Evolutionary conservation across 176 grass and related monocot genomes (phyloP).

Genomic region (Hsuehochloa calcarea): DNA sequence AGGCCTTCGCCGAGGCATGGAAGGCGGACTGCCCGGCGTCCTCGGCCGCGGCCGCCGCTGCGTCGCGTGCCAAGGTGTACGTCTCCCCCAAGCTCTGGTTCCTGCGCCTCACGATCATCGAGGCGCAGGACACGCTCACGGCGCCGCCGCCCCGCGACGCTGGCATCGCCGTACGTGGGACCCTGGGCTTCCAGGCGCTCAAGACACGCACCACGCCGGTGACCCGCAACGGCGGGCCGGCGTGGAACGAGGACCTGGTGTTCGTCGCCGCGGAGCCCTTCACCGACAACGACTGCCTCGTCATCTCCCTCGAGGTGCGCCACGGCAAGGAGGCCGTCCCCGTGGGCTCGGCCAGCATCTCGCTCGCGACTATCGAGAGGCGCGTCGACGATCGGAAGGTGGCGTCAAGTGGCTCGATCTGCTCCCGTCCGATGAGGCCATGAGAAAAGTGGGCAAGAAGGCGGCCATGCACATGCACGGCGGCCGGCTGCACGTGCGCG

Average conservation of each 20-base stretch:
- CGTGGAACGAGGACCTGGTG: slow-evolving; percentile 91
- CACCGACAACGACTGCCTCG: slow-evolving; percentile 56
- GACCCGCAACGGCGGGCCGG: slow-evolving; percentile 54
- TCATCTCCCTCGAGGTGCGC: slow-evolving; percentile 76
- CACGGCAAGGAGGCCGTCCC: slow-evolving; percentile 58
- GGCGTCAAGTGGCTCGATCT: slow-evolving; percentile 72
- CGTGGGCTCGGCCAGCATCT: slow-evolving; percentile 60
- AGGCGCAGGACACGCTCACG: slow-evolving; percentile 76
- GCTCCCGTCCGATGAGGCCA: slow-evolving; percentile 50
- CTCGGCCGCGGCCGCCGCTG: slow-evolving; percentile 3
- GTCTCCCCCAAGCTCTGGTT: slow-evolving; percentile 87
- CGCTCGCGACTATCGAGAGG: slow-evolving; percentile 61
- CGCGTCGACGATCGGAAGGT: slow-evolving; percentile 91
- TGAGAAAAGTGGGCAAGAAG: slow-evolving; percentile 36
- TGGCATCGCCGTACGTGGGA: slow-evolving; percentile 55
- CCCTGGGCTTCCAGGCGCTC: slow-evolving; percentile 58
- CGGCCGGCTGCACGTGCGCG: slow-evolving; percentile 71
- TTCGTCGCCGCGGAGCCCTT: slow-evolving; percentile 86
- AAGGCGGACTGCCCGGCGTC: slow-evolving; percentile 63
- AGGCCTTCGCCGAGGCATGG: slow-evolving; percentile 84
- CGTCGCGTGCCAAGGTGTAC: slow-evolving; percentile 78
- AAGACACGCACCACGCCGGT: slow-evolving; percentile 51
- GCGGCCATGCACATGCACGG: slow-evolving; percentile 36
- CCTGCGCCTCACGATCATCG: slow-evolving; percentile 72
- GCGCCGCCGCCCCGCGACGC: slow-evolving; percentile 53